Base-by-base conservation (phyloP, 2,329 filamentous ascomycete genomes). In the Epichloe uncinata region DNA sequence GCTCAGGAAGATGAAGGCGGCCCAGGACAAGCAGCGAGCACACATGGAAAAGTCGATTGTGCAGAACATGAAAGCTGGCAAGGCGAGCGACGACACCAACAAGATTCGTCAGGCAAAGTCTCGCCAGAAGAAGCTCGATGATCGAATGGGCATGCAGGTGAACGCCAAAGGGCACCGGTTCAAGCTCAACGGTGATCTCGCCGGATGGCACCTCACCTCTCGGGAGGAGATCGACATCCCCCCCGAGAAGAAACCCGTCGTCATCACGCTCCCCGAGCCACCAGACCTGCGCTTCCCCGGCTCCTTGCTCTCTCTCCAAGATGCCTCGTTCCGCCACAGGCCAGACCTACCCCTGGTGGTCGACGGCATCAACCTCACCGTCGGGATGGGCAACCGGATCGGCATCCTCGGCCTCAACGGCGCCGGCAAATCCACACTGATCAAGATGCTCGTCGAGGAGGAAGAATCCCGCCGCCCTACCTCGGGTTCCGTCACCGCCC, bases 51-150 rank as follows among this genome's bases (percentile, higher is more conserved):
- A 85, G 57, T 85, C 82, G 0, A 88, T 94, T 47, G 73, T 77
- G 18, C 78, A 82, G 52, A 91, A 86, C 56, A 77, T 88, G 59
- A 84, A 82, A 55, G 78, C 83, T 18, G 88, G 86, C 6, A 85
- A 83, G 62, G 81, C 81, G 45, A 84, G 82, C 26, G 85, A 87
- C 33, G 87, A 94, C 59, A 84, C 89, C 57, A 91, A 91, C 61
- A 90, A 89, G 62, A 73, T 94, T 3, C 81, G 85, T n/a, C 85
- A 90, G 69, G 87, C 87, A 4, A 90, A 89, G 54, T 87, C 83
- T 4, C 75, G 87, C 1, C 85, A 90, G 67, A 91, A 89, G 71
- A 90, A 88, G 62, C 73, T 94, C 1, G 87, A 94, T 50, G 83
- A 93, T 50, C 74, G 87, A 5, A 85, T 82, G 79, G 88, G 87